phyloP scores from a whole-genome alignment of 1,139 yeast genomes.

The Protomyces macrosporus region DNA sequence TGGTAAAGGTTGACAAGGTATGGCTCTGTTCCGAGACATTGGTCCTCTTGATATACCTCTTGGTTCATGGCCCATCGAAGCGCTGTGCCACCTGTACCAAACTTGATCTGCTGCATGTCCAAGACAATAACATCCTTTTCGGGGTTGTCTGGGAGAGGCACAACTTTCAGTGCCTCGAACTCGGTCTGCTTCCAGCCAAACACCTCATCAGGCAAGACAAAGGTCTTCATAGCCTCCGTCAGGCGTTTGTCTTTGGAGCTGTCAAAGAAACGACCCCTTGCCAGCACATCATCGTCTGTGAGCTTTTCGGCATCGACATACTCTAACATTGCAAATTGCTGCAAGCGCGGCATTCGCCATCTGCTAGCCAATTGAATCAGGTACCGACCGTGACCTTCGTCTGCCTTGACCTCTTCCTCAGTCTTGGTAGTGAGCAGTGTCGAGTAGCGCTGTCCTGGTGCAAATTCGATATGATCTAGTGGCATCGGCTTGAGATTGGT shows the following conservation, averaged over 20 bases:
- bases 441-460: conserved; percentile 41
- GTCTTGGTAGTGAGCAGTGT: conserved; percentile 34
- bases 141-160: conserved; percentile 5
- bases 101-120: not conserved
- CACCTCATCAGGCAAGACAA: conserved; percentile 43
- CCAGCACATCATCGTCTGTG: not conserved
- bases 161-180: conserved; percentile 7
- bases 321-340: conserved; percentile 5
- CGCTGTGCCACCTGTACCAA: not conserved
- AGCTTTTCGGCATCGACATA: not conserved
- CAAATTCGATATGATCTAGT: conserved; percentile 54
- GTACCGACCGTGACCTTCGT: conserved; percentile 30
- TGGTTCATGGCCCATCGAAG: conserved; percentile 7
- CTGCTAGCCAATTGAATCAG: conserved; percentile 43
- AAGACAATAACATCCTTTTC: not conserved
- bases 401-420: conserved; percentile 38
- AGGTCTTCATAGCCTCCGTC: conserved; percentile 32
- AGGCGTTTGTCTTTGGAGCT: conserved; percentile 46
- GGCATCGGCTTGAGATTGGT: conserved; percentile 54
- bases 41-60: conserved; percentile 1
- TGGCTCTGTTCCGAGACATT: not conserved
- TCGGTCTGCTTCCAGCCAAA: conserved; percentile 34
- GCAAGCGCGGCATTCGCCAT: conserved; percentile 33
- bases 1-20: conserved; percentile 12
- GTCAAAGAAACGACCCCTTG: conserved; percentile 35